Conservation (phyloP, 176 grass and related monocot genomes). For the Triticum monococcum region DNA sequence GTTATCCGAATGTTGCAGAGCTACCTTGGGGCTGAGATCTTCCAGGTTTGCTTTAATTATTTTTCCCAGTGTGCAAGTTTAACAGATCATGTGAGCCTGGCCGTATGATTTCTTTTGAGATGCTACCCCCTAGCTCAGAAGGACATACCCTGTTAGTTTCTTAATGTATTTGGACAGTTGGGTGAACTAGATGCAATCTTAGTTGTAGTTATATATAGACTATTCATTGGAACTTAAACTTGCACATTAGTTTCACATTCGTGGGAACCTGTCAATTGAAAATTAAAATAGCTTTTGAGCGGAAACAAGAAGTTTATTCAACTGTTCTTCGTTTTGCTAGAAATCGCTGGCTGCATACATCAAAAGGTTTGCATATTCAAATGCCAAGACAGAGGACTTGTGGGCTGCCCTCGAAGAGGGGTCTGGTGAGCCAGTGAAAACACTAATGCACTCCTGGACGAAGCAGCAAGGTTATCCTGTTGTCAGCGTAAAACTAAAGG, state of each 20-base stretch:
- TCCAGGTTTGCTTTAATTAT: slow-evolving; percentile 71
- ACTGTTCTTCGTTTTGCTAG: slow-evolving; percentile 50
- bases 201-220: slow-evolving; percentile 7
- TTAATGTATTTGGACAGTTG: not conserved
- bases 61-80: not conserved
- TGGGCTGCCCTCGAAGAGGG: slow-evolving; percentile 95
- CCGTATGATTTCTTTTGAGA: slow-evolving; percentile 9
- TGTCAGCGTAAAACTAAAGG: slow-evolving; percentile 55
- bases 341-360: slow-evolving; percentile 86
- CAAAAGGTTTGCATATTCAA: slow-evolving; percentile 82
- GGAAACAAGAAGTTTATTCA: not conserved
- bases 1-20: slow-evolving; percentile 97
- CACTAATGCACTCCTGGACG: slow-evolving; percentile 94
- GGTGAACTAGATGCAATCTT: not conserved
- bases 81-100: not conserved
- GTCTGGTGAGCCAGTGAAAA: slow-evolving; percentile 80
- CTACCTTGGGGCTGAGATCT: slow-evolving; percentile 92
- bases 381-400: slow-evolving; percentile 95
- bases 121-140: not conserved
- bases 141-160: slow-evolving; percentile 1
- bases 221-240: slow-evolving; percentile 8
- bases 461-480: slow-evolving; percentile 98
- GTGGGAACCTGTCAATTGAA: not conserved
- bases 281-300: not conserved
- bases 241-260: not conserved